A percentile compares a stretch with the other conserved stretches of the same genome.
phyloP scores from a whole-genome alignment of 768 basidiomycete genomes.

The Neoboletus subvelutipes region DNA sequence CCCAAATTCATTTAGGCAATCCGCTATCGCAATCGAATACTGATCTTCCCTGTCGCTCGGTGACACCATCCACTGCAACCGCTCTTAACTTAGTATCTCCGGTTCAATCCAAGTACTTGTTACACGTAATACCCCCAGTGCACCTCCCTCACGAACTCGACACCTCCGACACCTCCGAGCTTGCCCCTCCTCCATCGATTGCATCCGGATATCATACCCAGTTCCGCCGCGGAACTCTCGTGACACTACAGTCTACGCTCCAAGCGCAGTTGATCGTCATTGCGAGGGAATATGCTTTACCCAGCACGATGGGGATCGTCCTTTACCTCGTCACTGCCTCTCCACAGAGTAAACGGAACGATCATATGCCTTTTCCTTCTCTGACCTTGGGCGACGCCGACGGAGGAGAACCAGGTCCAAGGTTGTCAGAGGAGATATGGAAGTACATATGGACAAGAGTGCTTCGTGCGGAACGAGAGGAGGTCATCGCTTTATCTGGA shows the following conservation, averaged over 20 bases:
- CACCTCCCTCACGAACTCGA: conserved; percentile 67
- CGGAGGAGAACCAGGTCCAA: conserved; percentile 65
- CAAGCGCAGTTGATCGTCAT: conserved; percentile 84
- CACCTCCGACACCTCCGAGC: conserved; percentile 45
- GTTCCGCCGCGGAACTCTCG: conserved; percentile 80
- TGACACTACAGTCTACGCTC: conserved; percentile 81
- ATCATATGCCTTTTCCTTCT: conserved; percentile 19
- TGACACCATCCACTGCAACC: conserved; percentile 45
- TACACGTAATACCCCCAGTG: conserved; percentile 81
- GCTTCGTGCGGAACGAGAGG: conserved; percentile 56
- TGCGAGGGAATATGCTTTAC: conserved; percentile 90
- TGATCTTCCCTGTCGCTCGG: conserved; percentile 47
- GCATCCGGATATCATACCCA: conserved; percentile 78
- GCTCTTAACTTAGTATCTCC: conserved; percentile 39
- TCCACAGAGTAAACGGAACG: conserved; percentile 17
- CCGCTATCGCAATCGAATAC: conserved; percentile 19
- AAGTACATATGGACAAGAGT: conserved; percentile 80
- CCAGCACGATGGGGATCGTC: conserved; percentile 78
- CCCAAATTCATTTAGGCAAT: conserved; percentile 12
- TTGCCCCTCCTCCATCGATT: conserved; percentile 50
- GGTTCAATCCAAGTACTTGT: conserved; percentile 63
- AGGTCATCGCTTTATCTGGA: conserved; percentile 32
- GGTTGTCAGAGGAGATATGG: conserved; percentile 88
- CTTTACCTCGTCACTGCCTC: conserved; percentile 69
- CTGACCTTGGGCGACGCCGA: conserved; percentile 30